A percentile compares a stretch with the other conserved stretches of the same genome.
Conservation (phyloP, 805 yeast species). For the Maudiozyma bulderi region DNA sequence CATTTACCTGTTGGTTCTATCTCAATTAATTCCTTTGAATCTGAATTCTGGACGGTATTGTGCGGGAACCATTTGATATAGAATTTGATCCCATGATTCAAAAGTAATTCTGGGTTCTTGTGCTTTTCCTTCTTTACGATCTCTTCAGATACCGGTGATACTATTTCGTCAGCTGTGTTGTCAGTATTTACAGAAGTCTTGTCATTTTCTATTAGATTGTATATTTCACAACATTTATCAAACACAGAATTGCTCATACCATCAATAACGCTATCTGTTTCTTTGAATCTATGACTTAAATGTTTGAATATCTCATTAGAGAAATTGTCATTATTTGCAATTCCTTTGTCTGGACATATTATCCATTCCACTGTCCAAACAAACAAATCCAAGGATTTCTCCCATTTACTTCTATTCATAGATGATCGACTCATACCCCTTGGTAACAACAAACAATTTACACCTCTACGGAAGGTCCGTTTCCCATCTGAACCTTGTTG, state of each 20-base stretch:
- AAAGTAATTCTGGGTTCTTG: slow-evolving; percentile 10
- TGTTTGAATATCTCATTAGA: slow-evolving; percentile 27
- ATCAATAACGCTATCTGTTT: slow-evolving; percentile 23
- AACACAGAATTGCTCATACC: slow-evolving; percentile 25
- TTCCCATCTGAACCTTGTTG: slow-evolving; percentile 5
- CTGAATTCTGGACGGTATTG: slow-evolving; percentile 22
- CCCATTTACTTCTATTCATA: slow-evolving; percentile 61
- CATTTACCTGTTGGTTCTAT: slow-evolving; percentile 27
- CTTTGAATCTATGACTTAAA: slow-evolving; percentile 30
- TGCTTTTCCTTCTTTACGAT: slow-evolving; percentile 6
- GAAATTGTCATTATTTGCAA: background rate
- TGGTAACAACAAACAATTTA: slow-evolving; percentile 52
- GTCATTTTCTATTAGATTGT: slow-evolving; percentile 2
- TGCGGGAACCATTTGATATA: slow-evolving; percentile 27
- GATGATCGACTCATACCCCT: slow-evolving; percentile 62
- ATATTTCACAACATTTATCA: slow-evolving; percentile 20
- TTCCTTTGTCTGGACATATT: slow-evolving; percentile 25
- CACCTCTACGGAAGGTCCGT: slow-evolving; percentile 48
- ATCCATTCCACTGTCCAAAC: slow-evolving; percentile 80
- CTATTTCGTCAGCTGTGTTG: background rate
- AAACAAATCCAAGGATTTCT: slow-evolving; percentile 48
- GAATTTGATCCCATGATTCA: slow-evolving; percentile 13
- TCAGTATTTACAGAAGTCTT: background rate
- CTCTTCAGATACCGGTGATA: background rate
- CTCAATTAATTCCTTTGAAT: slow-evolving; percentile 32